Percentiles rank a stretch among this genome's conserved stretches.
phyloP scores from a whole-genome alignment of 2,329 filamentous ascomycete genomes.

The Neodidymelliopsis sp. region DNA sequence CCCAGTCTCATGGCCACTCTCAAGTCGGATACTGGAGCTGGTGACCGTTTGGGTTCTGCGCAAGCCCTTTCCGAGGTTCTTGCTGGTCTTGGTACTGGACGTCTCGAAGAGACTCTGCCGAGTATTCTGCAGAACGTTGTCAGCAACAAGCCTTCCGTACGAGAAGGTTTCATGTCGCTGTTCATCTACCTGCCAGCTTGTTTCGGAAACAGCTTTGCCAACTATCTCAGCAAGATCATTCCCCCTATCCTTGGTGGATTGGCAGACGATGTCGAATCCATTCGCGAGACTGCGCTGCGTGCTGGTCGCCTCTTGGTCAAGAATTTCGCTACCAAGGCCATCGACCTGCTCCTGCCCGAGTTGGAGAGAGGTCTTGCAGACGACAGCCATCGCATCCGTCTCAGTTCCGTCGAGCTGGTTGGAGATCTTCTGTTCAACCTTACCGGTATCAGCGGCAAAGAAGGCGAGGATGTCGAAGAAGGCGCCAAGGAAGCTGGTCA shows the following conservation, averaged over 20 bases:
- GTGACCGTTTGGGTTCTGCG: conserved; percentile 92
- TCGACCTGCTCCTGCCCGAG: conserved; percentile 92
- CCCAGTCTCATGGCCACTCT: conserved; percentile 97
- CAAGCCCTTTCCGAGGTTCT: conserved; percentile 97
- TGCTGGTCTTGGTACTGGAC: conserved; percentile 88
- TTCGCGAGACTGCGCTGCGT: conserved; percentile 93
- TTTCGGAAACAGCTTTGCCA: conserved; percentile 98
- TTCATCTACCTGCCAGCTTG: conserved; percentile 99
- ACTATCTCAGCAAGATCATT: conserved; percentile 94
- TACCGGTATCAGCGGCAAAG: conserved; percentile 85
- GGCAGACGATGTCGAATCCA: conserved; percentile 95
- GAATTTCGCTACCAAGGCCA: conserved; percentile 94
- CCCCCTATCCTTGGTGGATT: conserved; percentile 92
- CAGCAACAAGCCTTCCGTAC: conserved; percentile 86
- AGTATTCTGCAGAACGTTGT: conserved; percentile 96
- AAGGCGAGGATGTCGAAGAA: conserved; percentile 79
- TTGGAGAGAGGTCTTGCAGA: conserved; percentile 96
- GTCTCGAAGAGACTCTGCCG: conserved; percentile 93
- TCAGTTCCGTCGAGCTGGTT: conserved; percentile 97
- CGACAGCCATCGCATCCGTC: conserved; percentile 94
- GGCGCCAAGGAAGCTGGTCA: conserved; percentile 84
- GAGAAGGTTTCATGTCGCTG: conserved; percentile 98
- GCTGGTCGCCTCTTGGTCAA: conserved; percentile 95
- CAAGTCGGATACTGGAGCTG: conserved; percentile 95
- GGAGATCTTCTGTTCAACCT: conserved; percentile 98